These are phyloP conservation scores for Kandelia obovata DNA, from an alignment of 345 rosid species.

Conservation along the genomic window DNA sequence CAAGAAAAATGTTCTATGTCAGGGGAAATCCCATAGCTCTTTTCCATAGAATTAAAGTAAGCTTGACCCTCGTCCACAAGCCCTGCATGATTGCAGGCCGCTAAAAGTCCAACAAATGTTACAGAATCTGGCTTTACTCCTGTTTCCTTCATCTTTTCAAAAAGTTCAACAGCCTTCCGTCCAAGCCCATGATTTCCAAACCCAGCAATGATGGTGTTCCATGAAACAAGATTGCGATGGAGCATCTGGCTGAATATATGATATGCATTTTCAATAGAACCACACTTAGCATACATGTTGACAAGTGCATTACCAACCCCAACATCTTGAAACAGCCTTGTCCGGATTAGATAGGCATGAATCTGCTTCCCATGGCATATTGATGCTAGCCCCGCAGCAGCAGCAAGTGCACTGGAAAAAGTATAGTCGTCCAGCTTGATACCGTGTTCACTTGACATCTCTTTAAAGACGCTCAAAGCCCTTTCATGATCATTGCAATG, in stretches of 20 bases:
- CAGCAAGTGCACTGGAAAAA: slow-evolving; percentile 42
- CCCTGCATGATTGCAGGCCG: slow-evolving; percentile 66
- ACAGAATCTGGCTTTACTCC: slow-evolving; percentile 50
- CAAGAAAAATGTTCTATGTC: slow-evolving; percentile 56
- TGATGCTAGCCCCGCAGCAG: slow-evolving; percentile 54
- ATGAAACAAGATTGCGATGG: slow-evolving; percentile 45
- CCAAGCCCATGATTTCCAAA: slow-evolving; percentile 59
- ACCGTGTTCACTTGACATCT: slow-evolving; percentile 30
- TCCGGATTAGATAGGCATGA: slow-evolving; percentile 46
- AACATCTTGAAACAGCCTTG: slow-evolving; percentile 34
- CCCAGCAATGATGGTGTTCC: slow-evolving; percentile 63
- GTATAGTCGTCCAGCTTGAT: slow-evolving; percentile 46
- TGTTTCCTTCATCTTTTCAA: slow-evolving; percentile 38
- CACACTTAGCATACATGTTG: slow-evolving; percentile 72
- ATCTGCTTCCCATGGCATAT: slow-evolving; percentile 48
- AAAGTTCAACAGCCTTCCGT: slow-evolving; percentile 40
- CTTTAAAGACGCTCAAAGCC: slow-evolving; percentile 40
- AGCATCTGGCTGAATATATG: slow-evolving; percentile 39
- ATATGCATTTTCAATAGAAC: slow-evolving; percentile 40
- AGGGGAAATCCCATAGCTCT: slow-evolving; percentile 43
- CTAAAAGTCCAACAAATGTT: slow-evolving; percentile 51
- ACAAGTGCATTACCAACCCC: slow-evolving; percentile 53
- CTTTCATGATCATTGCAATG: slow-evolving; percentile 37
- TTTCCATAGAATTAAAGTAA: slow-evolving; percentile 44
- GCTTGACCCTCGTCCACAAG: slow-evolving; percentile 48